These are phyloP conservation scores for Coniophora puteana DNA, from an alignment of 1,284 basidiomycete species.

Conservation along the genomic window DNA sequence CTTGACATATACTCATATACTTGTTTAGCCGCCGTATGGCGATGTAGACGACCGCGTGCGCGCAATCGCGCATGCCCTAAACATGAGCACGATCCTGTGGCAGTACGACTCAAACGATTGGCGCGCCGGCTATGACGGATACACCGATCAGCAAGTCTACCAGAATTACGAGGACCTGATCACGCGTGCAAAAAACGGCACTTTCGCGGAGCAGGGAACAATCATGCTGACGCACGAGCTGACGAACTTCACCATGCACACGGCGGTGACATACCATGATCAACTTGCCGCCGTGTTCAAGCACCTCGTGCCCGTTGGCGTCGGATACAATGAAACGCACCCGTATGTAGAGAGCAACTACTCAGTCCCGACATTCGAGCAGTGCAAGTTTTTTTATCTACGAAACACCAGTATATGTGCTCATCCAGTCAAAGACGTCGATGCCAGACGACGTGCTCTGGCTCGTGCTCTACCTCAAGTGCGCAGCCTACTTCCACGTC, in stretches of 20 bases:
- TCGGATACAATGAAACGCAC: conserved; percentile 41
- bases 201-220: conserved; percentile 31
- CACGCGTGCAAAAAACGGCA: neutral
- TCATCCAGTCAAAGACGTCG: no score
- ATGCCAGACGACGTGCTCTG: no score
- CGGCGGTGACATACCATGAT: conserved; percentile 39
- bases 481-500: no score
- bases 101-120: conserved; percentile 36
- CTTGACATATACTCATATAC: neutral
- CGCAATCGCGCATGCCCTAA: conserved; percentile 39
- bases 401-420: no score
- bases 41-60: conserved; percentile 42
- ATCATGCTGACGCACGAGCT: conserved; percentile 49
- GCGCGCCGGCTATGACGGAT: neutral
- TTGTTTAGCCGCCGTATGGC: conserved; percentile 2
- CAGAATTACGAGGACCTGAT: neutral
- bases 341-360: conserved; percentile 45
- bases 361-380: conserved; percentile 36
- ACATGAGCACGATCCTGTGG: conserved; percentile 34
- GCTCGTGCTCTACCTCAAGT: no score
- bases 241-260: conserved; percentile 46
- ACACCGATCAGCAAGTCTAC: neutral
- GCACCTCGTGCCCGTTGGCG: conserved; percentile 45
- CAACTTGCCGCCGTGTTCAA: conserved; percentile 40
- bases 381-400: conserved; percentile 41